A percentile compares a stretch with the other conserved stretches of the same genome.
These are phyloP conservation scores for Hypsizygus marmoreus DNA, from an alignment of 768 basidiomycete genomes.

Conservation along the genomic window DNA sequence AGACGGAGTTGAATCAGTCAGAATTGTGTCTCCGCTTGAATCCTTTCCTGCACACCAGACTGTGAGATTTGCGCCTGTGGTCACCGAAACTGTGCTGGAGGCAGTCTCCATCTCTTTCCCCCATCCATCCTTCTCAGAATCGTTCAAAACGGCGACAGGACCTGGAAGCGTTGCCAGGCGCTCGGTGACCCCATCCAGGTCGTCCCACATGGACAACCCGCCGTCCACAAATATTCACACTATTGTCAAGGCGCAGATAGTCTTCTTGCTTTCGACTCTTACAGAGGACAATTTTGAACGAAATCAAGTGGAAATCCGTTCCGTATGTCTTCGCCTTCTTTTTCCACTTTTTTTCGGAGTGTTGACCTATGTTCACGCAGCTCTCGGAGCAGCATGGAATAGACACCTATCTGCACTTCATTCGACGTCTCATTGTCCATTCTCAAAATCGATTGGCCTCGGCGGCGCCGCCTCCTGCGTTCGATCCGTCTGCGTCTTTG, in stretches of 20 bases:
- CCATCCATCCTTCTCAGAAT: slow-evolving; percentile 41
- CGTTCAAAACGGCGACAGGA: slow-evolving; percentile 70
- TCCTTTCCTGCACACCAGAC: slow-evolving; percentile 21
- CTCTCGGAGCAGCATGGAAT: slow-evolving; percentile 96
- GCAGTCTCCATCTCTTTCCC: slow-evolving; percentile 38
- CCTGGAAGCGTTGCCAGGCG: slow-evolving; percentile 69
- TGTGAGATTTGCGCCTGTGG: slow-evolving; percentile 34
- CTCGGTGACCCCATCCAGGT: slow-evolving; percentile 77
- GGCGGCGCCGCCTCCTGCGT: slow-evolving; percentile 58
- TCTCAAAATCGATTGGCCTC: slow-evolving; percentile 73
- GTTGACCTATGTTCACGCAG: slow-evolving; percentile 43
- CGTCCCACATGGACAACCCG: slow-evolving; percentile 86
- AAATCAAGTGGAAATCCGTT: slow-evolving; percentile 92
- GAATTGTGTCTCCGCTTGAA: slow-evolving; percentile 34
- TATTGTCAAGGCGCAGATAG: slow-evolving; percentile 96
- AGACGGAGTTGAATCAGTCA: slow-evolving; percentile 25
- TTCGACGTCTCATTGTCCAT: slow-evolving; percentile 91
- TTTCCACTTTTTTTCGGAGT: slow-evolving; percentile 10
- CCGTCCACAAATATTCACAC: slow-evolving; percentile 86
- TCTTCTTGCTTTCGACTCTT: slow-evolving; percentile 93
- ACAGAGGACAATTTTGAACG: slow-evolving; percentile 97
- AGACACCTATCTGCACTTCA: slow-evolving; percentile 97
- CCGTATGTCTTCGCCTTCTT: slow-evolving; percentile 56
- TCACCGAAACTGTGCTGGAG: slow-evolving; percentile 46
- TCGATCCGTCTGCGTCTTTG: slow-evolving; percentile 75